Percentiles rank a stretch among this genome's conserved stretches.
Evolutionary conservation across 75 land plant genomes (phyloP).

Genomic region (Larix kaempferi): DNA sequence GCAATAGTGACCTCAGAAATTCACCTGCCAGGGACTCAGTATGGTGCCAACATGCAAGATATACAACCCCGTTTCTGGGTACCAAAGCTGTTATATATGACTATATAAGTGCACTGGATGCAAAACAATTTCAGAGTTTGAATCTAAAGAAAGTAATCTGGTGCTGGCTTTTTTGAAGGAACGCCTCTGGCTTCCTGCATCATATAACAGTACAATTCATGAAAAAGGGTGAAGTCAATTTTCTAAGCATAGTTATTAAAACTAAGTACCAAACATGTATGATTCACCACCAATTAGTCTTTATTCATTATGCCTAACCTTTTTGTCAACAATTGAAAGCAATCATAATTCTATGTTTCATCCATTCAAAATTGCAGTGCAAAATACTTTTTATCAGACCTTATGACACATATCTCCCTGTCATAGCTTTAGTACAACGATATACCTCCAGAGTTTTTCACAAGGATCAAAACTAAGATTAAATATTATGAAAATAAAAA

Average conservation of each 20-base stretch:
- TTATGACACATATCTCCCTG: not conserved
- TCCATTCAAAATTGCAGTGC: not conserved
- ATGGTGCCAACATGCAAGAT: no score
- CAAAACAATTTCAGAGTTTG: not conserved
- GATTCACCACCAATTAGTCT: no score
- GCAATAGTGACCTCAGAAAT: no score
- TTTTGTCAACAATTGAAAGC: not conserved
- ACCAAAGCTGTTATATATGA: no score
- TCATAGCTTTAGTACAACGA: no score
- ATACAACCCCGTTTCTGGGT: no score
- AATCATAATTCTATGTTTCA: not conserved
- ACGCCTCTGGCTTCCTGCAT: constrained; percentile 98
- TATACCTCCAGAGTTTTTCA: not conserved
- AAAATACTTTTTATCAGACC: not conserved
- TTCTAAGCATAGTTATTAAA: constrained; percentile 7
- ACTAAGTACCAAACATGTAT: not conserved
- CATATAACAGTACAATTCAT: not conserved
- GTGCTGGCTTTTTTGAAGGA: constrained; percentile 94
- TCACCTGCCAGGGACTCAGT: no score
- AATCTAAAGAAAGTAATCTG: constrained; percentile 87
- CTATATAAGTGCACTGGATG: no score
- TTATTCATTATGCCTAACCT: no score
- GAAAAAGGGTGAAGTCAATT: not conserved
- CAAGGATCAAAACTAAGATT: not conserved
- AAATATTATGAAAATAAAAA: not conserved